Percentiles rank a stretch among this genome's conserved stretches.
Conservation (phyloP, 768 basidiomycete genomes). For the Pleurotus cornucopiae region DNA sequence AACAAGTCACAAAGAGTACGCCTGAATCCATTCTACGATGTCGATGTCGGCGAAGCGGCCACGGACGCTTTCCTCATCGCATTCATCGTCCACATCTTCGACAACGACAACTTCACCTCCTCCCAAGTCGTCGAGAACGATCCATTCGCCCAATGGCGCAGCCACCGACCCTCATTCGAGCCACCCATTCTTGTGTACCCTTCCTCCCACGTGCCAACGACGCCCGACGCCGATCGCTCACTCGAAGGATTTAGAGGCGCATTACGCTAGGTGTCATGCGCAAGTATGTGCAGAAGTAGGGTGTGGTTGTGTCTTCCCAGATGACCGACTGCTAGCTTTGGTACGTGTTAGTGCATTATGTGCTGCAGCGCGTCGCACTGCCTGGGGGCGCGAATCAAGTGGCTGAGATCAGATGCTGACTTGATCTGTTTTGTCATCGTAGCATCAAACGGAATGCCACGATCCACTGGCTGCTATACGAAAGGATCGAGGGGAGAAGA, state of each 20-base stretch:
- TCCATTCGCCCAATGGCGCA: not conserved
- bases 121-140: constrained; percentile 7
- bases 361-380: too few species aligned
- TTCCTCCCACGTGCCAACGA: constrained; percentile 79
- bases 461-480: constrained; percentile 78
- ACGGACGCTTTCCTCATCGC: constrained; percentile 9
- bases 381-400: not conserved
- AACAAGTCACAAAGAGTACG: too few species aligned
- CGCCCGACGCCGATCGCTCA: constrained; percentile 59
- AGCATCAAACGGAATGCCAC: constrained; percentile 87
- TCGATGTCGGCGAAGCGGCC: constrained; percentile 10
- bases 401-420: constrained; percentile 6
- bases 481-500: constrained; percentile 81
- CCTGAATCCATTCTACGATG: not conserved
- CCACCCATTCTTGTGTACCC: constrained; percentile 58
- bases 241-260: constrained; percentile 70
- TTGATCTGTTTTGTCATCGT: constrained; percentile 4
- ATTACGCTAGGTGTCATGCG: constrained; percentile 81
- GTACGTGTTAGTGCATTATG: constrained; percentile 41
- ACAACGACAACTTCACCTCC: constrained; percentile 2
- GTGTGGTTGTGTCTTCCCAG: constrained; percentile 84
- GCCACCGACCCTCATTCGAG: constrained; percentile 5
- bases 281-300: constrained; percentile 70
- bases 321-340: constrained; percentile 70
- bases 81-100: constrained; percentile 9